Evolutionary conservation across 2,329 filamentous ascomycete genomes (phyloP), one percentile per base, ranked within the genome.

Genomic region (Cercospora janseana): DNA sequence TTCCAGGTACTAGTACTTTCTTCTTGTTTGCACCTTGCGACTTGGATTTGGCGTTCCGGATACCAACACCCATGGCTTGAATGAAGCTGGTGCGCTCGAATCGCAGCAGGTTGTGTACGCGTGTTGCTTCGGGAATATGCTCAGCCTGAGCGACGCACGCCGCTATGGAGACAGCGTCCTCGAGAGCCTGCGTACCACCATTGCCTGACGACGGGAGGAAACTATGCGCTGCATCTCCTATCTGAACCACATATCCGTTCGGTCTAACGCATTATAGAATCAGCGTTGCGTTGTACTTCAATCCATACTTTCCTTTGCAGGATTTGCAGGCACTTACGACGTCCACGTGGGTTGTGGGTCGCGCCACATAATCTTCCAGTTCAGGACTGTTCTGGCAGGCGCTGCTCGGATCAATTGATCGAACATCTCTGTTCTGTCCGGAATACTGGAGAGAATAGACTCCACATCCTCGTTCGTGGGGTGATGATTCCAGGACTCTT

Each of bases 291-390:
- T 27, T 27, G 26, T 12, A 27, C n/a, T n/a, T n/a, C n/a, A n/a
- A n/a, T n/a, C n/a, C 26, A 27, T 27, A 6, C 12, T 27, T 6
- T 6, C 6, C 12, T 27, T 27, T 6, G 12, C 12, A 27, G 26
- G 6, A 12, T 6, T 12, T 6, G 26, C 12, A 27, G 6, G 6
- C 26, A 27, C 26, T 27, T 12, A 27, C 3, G 71, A 74, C 5
- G 66, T 66, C 72, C 71, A 75, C 38, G 59, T 70, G 2, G 70
- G 70, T 50, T 74, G 70, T 6, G 72, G 72, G 56, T 75, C 70
- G 49, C 61, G 43, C 74, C 72, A 76, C n/a, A 75, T 66, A 2
- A 77, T 68, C 53, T 73, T 70, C 51, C 74, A 77, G 65, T 76
- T 73, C 54, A 78, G 70, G 43, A 77, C 73, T 16, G 71, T 75